These are phyloP conservation scores for Biscogniauxia mediterranea DNA, from an alignment of 2,329 filamentous ascomycete genomes.

Conservation along the genomic window DNA sequence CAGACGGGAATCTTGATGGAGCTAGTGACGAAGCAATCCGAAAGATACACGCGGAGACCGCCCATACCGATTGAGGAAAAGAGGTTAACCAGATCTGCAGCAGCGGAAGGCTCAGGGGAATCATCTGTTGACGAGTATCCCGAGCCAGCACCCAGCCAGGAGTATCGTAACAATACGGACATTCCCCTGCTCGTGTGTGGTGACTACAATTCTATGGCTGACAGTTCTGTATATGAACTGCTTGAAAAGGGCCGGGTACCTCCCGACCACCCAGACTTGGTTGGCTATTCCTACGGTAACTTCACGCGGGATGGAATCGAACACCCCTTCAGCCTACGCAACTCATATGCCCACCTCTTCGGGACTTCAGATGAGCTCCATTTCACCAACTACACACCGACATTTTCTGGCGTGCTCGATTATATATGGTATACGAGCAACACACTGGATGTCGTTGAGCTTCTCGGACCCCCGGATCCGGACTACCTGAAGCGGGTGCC, in stretches of 20 bases:
- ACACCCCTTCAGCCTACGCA: constrained; percentile 91
- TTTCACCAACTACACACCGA: constrained; percentile 96
- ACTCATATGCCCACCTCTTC: constrained; percentile 79
- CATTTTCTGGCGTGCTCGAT: constrained; percentile 90
- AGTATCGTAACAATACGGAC: constrained; percentile 81
- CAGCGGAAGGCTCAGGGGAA: constrained; percentile 45
- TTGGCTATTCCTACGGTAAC: constrained; percentile 81
- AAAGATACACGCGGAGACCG: constrained; percentile 78
- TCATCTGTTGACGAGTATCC: constrained; percentile 52
- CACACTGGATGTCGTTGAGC: constrained; percentile 75
- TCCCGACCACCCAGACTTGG: constrained; percentile 77
- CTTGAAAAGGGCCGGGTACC: constrained; percentile 77
- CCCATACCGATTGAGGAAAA: constrained; percentile 72
- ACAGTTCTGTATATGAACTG: constrained; percentile 89
- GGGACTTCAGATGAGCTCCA: constrained; percentile 80
- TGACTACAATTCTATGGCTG: constrained; percentile 89
- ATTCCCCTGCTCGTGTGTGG: constrained; percentile 91
- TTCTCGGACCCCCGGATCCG: constrained; percentile 83
- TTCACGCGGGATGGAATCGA: constrained; percentile 90
- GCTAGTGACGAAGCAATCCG: constrained; percentile 79
- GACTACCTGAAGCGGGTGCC: constrained; percentile 83
- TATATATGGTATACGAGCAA: constrained; percentile 98
- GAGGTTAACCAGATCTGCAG: constrained; percentile 50
- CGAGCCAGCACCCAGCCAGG: constrained; percentile 76
- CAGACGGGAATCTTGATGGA: constrained; percentile 97